phyloP scores from a whole-genome alignment of 768 basidiomycete species.

The Trametes gibbosa region DNA sequence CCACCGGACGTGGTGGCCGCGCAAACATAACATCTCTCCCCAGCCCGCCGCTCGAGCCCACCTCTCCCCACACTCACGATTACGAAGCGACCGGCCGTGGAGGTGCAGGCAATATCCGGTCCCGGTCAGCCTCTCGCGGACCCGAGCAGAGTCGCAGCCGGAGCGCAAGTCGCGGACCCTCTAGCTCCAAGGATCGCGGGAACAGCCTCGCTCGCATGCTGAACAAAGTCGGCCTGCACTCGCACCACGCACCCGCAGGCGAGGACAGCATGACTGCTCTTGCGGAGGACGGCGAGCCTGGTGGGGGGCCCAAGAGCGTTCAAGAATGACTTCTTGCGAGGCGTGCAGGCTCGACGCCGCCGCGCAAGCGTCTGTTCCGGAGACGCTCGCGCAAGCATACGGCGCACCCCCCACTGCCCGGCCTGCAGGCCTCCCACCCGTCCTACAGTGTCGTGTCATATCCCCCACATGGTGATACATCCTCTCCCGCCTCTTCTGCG shows the following conservation, averaged over 20 bases:
- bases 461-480: not conserved
- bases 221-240: conserved; percentile 22
- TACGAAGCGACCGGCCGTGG: conserved; percentile 54
- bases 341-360: conserved; percentile 16
- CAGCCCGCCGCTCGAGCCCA: conserved; percentile 23
- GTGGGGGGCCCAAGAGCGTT: not conserved
- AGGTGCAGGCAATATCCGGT: conserved; percentile 55
- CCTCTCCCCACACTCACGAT: conserved; percentile 17
- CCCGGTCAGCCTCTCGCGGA: conserved; percentile 36
- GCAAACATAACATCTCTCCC: conserved; percentile 49
- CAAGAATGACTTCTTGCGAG: conserved; percentile 23
- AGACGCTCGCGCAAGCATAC: conserved; percentile 1
- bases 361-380: conserved; percentile 17
- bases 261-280: not conserved
- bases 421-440: conserved; percentile 13
- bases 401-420: not conserved
- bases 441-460: conserved; percentile 7
- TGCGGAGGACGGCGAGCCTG: not conserved
- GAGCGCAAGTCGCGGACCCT: conserved; percentile 14
- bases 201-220: conserved; percentile 19
- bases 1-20: conserved; percentile 65
- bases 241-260: not conserved
- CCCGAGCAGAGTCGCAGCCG: conserved; percentile 15
- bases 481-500: conserved; percentile 9
- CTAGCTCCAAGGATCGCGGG: conserved; percentile 14